Conservation (phyloP, 2,329 filamentous ascomycete genomes). For the Scytalidium sp. region DNA sequence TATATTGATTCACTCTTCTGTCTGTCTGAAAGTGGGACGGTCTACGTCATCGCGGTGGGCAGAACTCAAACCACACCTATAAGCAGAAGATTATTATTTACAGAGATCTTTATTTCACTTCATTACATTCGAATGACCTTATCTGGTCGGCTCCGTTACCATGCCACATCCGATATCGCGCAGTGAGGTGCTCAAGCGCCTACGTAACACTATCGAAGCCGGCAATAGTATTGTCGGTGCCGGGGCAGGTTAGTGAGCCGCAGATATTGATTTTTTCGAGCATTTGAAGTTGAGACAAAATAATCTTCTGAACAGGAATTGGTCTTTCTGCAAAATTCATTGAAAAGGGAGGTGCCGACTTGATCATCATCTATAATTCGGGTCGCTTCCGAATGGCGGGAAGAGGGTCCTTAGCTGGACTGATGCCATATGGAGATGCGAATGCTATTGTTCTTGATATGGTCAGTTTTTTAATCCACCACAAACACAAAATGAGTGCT, state of each 20-base stretch:
- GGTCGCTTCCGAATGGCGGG: constrained; percentile 73
- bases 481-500: constrained; percentile 27
- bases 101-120: no score
- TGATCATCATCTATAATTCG: constrained; percentile 72
- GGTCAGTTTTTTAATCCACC: constrained; percentile 35
- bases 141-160: constrained; percentile 8
- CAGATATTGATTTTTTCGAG: background rate
- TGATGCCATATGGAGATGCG: constrained; percentile 71
- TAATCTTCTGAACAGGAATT: constrained; percentile 43
- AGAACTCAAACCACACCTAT: no score
- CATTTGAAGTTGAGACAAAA: background rate
- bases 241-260: constrained; percentile 47
- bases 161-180: constrained; percentile 59
- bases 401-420: constrained; percentile 62
- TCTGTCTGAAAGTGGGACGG: no score
- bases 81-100: no score
- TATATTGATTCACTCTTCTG: no score
- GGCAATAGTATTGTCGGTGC: constrained; percentile 64
- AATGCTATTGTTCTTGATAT: constrained; percentile 69
- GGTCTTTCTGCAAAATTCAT: constrained; percentile 70
- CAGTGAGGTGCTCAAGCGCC: constrained; percentile 50
- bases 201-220: constrained; percentile 51
- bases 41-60: no score
- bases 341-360: constrained; percentile 64
- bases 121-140: no score